Evolutionary conservation across 306 rosid genomes (phyloP).

Genomic region (Castanea sativa): DNA sequence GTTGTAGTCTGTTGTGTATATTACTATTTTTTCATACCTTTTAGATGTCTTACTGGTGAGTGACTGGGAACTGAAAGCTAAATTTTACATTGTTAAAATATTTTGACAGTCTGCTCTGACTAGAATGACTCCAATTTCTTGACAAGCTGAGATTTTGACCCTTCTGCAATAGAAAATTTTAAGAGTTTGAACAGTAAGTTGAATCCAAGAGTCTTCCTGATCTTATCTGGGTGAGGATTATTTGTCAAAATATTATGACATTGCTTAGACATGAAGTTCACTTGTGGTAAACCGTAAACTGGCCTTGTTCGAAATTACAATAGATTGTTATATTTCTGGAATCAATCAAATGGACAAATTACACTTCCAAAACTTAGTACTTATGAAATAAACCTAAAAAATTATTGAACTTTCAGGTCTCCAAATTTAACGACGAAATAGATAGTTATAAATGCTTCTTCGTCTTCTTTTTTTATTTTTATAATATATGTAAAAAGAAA

Average conservation of each 20-base stretch:
- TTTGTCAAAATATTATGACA: too few species aligned
- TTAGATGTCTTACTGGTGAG: neutral
- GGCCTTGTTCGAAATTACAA: too few species aligned
- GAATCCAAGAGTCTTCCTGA: too few species aligned
- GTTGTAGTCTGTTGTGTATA: neutral
- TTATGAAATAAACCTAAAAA: neutral
- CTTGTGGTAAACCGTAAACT: too few species aligned
- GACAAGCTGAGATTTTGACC: neutral
- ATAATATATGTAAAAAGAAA: too few species aligned
- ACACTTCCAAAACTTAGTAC: neutral
- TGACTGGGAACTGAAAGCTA: too few species aligned
- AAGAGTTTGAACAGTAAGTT: too few species aligned
- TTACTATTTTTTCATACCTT: neutral
- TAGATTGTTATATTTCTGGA: neutral
- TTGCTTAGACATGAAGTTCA: too few species aligned
- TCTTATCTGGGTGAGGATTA: too few species aligned
- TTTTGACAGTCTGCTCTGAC: neutral
- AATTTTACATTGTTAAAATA: neutral
- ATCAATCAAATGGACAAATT: neutral
- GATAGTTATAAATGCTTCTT: too few species aligned
- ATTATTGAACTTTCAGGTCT: neutral
- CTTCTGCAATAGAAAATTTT: too few species aligned
- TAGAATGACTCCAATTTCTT: conserved; percentile 9
- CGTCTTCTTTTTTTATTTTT: too few species aligned
- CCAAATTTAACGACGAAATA: neutral